Percentiles rank a stretch among this genome's conserved stretches.
Conservation (phyloP, 306 rosid species). For the Acacia crassicarpa region DNA sequence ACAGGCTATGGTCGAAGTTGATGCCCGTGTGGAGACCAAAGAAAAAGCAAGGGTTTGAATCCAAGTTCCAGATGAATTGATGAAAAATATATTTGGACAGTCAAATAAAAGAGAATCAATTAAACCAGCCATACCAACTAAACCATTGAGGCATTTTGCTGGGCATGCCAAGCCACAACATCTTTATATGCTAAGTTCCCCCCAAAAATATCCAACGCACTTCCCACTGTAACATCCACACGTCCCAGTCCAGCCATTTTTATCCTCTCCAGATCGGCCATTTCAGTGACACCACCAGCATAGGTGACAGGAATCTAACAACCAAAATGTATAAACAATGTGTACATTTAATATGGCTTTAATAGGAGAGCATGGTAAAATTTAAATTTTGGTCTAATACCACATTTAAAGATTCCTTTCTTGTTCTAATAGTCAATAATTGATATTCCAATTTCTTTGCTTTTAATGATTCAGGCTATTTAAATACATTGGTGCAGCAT, state of each 20-base stretch:
- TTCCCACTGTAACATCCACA: slow-evolving; percentile 84
- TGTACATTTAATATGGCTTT: slow-evolving; percentile 14
- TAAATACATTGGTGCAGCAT: slow-evolving; percentile 13
- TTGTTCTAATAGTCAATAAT: background rate
- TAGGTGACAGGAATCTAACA: slow-evolving; percentile 86
- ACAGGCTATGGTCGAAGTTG: background rate
- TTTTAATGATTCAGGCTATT: background rate
- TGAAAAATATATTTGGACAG: background rate
- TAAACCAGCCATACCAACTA: slow-evolving; percentile 26
- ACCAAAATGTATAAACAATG: slow-evolving; percentile 14
- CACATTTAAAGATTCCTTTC: background rate
- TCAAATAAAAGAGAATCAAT: slow-evolving; percentile 12
- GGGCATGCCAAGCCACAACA: slow-evolving; percentile 83
- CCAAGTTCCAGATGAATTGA: background rate
- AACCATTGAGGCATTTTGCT: slow-evolving; percentile 45
- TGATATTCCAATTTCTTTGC: background rate
- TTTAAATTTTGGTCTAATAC: background rate
- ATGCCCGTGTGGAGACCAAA: background rate
- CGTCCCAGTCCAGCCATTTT: slow-evolving; percentile 67
- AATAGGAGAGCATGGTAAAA: slow-evolving; percentile 5
- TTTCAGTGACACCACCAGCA: slow-evolving; percentile 86
- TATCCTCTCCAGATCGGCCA: slow-evolving; percentile 85
- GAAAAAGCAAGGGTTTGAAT: background rate
- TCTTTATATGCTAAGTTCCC: slow-evolving; percentile 64
- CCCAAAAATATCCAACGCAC: slow-evolving; percentile 87